Base-by-base conservation (phyloP, 179 eudicot species). In the Gypsophila paniculata region DNA sequence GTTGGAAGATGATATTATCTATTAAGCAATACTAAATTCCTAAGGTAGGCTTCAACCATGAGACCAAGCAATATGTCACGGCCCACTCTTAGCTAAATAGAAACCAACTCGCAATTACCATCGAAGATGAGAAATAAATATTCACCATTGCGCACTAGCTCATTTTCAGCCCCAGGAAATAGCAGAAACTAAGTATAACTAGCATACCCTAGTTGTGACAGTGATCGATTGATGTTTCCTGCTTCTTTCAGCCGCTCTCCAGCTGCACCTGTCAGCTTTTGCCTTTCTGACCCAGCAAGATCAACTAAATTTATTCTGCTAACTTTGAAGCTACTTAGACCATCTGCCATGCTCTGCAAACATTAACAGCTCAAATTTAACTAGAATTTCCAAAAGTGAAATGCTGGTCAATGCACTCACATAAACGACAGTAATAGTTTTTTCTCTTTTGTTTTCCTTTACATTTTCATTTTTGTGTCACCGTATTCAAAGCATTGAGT, bases 271-370 rank as follows among this genome's bases (percentile, higher is more conserved):
- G 99, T 94, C 71, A 85, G 82, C 78, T 94, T 94, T 72, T 91
- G 99, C 72, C 99, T 88, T 82, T 94, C 99, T 61, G 99, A 94
- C 49, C 99, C 99, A 76, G 99, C 99, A 82, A 94, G 99, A 80
- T 94, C 99, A 68, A 94, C 99, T 36, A 94, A 80, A 76, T 94
- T 94, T 76, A 91, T 90, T 82, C 91, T 88, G 76, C 99, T 94
- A 52, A 85, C 86, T 82, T 87, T 91, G 75, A 86, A 87, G 77
- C 88, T 83, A 87, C 90, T 88, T 65, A 91, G 78, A 70, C 95
- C 99, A 79, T 94, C 96, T 68, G 87, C 83, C 48, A 71, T 53
- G 61, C 90, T 84, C 99, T 94, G 80, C 62, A 84, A 84, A 75
- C 68, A 75, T 53, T 29, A 48, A 36, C 65, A 78, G 14, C 17